Base-by-base conservation (phyloP, 495 filamentous ascomycete species). In the Neurospora sp. region DNA sequence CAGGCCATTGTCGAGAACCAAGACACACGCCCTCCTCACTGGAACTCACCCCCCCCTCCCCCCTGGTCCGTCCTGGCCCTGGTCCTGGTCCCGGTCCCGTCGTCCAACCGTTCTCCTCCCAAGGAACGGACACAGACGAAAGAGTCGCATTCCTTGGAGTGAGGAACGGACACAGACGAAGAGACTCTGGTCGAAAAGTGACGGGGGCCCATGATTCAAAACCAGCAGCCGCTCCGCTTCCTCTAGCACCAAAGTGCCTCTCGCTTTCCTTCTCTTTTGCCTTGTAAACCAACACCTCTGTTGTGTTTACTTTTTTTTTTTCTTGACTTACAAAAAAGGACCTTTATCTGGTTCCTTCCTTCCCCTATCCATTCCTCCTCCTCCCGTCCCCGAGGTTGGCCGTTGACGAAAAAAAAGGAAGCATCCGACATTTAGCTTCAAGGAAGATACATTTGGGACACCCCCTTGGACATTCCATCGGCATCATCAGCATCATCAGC, bases 351-450 rank as follows among this genome's bases (percentile, higher is more conserved):
- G 53, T 65, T 65, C 53, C 53, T 65, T 65, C 53, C 53, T 14
- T 65, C 27, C 27, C 22, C 20, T 27, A 35, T 65, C 53, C 11
- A 61, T 69, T 53, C 44, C 69, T 70, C 44, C 70, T 78, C 71
- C 71, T 48, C 69, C 31, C 39, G 44, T 73, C 20, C 14, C 38
- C 39, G 75, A 74, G 73, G 39, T 71, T 69, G 74, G 73, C 74
- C 75, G 72, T 77, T 79, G 73, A 78, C 79, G 20, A 27, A 37
- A 27, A 53, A 70, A 76, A 38, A 75, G 70, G 71, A 76, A 70
- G 72, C 73, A 78, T 73, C 70, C 72, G 70, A 72, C 72, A 27
- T 20, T 14, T 10, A 69, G 38, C 42, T 42, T 68, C 74, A 31
- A 68, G 72, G 77, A 76, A 72, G 27, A 20, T 14, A 27, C 48